Evolutionary conservation across 108 stramenopile species (phyloP), one percentile per base, ranked within the genome.

Genomic region (Skeletonema menzelii): DNA sequence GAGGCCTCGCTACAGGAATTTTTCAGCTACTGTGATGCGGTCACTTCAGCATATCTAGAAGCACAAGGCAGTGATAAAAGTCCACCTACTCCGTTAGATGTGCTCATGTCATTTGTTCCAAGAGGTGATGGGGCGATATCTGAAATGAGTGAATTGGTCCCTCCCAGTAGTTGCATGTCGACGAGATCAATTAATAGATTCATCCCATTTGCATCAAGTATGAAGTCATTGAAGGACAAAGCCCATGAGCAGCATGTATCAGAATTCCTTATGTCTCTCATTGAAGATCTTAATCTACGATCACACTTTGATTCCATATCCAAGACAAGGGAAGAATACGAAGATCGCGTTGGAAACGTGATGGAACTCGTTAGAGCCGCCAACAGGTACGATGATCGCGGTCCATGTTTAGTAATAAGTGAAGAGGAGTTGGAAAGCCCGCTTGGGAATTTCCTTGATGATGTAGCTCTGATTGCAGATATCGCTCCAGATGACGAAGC

Each of bases 391-490:
- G 72, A 69, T 6, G 58, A 76, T 26, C 68, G 82, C 49, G 91
- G 91, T 0, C 86, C 88, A 2, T 77, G 85, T 15, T 59, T 88
- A 27, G n/a, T 35, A 12, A 4, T 28, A 22, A 42, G 44, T 46
- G 73, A 56, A 37, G 77, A 72, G 7, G 47, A 62, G 8, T 27
- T 32, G 28, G 82, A 83, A 14, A 79, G 82, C 13, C 86, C 86
- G 19, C 68, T 94, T 26, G 73, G 73, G 26, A 80, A 63, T n/a
- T 94, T 94, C 60, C 59, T 94, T 27, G 92, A 94, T 69, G 90
- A 91, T 67, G 86, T 91, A 17, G 85, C 92, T 20, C 75, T 94
- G 13, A 81, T 94, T n/a, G 81, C 86, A 20, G 92, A 93, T 26
- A 73, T 85, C 10, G 80, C 80, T n/a, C 74, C 76, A 30, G 88